Conservation (phyloP, 805 yeast species). For the Hanseniaspora meyeri region DNA sequence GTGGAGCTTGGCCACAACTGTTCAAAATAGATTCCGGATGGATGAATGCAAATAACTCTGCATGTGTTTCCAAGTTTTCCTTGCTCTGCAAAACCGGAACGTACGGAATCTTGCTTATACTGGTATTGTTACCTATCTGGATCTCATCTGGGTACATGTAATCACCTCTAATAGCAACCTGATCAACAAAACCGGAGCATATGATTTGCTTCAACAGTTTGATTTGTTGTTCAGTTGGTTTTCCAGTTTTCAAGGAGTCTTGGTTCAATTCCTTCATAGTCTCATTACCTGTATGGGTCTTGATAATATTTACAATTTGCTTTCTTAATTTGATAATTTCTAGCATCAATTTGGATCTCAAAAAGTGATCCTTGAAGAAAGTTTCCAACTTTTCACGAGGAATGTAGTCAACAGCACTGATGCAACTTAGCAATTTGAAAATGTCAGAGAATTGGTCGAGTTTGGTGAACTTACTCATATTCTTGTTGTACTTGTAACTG, state of each 20-base stretch:
- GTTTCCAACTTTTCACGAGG: slow-evolving; percentile 33
- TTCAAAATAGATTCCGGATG: slow-evolving; percentile 66
- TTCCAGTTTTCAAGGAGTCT: slow-evolving; percentile 41
- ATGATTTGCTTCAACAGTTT: slow-evolving; percentile 80
- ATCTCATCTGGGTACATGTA: slow-evolving; percentile 48
- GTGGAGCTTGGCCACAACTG: slow-evolving; percentile 56
- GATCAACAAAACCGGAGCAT: slow-evolving; percentile 86
- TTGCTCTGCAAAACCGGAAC: slow-evolving; percentile 37
- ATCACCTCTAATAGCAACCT: slow-evolving; percentile 77
- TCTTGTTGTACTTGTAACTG: slow-evolving; percentile 43
- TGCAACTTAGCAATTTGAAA: slow-evolving; percentile 60
- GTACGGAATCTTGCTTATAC: slow-evolving; percentile 52
- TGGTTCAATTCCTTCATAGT: slow-evolving; percentile 39
- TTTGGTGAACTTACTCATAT: slow-evolving; percentile 48
- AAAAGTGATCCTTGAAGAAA: slow-evolving; percentile 50
- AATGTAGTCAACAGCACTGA: slow-evolving; percentile 78
- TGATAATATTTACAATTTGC: slow-evolving; percentile 68
- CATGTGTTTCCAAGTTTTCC: slow-evolving; percentile 29
- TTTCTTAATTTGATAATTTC: slow-evolving; percentile 72
- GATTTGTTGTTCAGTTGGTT: slow-evolving; percentile 59
- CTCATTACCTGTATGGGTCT: slow-evolving; percentile 49
- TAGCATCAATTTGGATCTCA: slow-evolving; percentile 70
- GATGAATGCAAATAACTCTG: slow-evolving; percentile 51
- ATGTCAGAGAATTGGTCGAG: slow-evolving; percentile 70
- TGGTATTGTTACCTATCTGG: slow-evolving; percentile 44